These are phyloP conservation scores for Candida sp. DNA, from an alignment of 1,139 yeast species.

Conservation along the genomic window DNA sequence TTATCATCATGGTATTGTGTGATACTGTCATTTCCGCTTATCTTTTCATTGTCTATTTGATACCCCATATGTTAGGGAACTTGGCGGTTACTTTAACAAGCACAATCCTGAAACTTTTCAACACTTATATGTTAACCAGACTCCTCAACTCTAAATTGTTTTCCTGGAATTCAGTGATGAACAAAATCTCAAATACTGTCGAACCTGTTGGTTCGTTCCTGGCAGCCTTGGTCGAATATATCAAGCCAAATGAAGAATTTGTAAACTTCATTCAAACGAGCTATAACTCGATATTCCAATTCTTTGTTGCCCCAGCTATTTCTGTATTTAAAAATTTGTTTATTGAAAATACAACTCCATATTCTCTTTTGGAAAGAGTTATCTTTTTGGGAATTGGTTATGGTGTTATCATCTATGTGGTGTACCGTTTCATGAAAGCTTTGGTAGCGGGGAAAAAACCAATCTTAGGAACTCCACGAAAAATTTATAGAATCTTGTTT, in stretches of 20 bases:
- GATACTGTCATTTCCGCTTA: constrained; percentile 42
- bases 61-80: constrained; percentile 55
- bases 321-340: constrained; percentile 17
- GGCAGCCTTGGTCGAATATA: neutral
- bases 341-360: constrained; percentile 10
- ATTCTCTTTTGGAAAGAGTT: constrained; percentile 31
- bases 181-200: neutral
- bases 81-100: constrained; percentile 17
- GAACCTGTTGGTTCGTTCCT: neutral
- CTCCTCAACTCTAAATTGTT: neutral
- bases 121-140: neutral
- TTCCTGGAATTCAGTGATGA: neutral
- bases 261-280: constrained; percentile 8
- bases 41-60: constrained; percentile 44
- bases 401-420: constrained; percentile 19
- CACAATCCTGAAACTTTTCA: constrained; percentile 3
- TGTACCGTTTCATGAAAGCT: constrained; percentile 33
- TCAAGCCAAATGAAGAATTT: constrained; percentile 9
- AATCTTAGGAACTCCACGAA: constrained; percentile 45
- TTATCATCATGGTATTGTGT: constrained; percentile 32
- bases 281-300: constrained; percentile 5
- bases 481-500: constrained; percentile 48
- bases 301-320: constrained; percentile 15
- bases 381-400: constrained; percentile 37
- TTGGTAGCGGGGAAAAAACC: constrained; percentile 39